These are phyloP conservation scores for Colletotrichum incanum DNA, from an alignment of 2,329 filamentous ascomycete genomes.

Conservation along the genomic window DNA sequence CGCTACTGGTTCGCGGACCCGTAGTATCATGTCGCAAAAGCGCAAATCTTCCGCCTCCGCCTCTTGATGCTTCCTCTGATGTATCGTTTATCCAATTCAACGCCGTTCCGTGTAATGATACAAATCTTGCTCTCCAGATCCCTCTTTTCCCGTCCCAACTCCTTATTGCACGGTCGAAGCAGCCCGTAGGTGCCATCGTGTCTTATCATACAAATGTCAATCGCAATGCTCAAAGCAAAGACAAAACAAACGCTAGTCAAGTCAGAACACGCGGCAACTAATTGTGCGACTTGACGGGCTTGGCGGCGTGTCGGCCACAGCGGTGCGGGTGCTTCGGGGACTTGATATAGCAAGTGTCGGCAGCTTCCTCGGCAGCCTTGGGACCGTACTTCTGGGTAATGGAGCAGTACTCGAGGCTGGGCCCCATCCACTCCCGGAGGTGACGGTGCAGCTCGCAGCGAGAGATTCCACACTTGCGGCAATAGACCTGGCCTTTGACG, in stretches of 20 bases:
- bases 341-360: constrained; percentile 71
- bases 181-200: background rate
- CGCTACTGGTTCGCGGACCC: background rate
- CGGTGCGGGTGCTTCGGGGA: constrained; percentile 72
- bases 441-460: constrained; percentile 77
- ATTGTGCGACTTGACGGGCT: constrained; percentile 29
- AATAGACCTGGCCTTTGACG: constrained; percentile 73
- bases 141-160: background rate
- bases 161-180: background rate
- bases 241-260: background rate
- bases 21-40: background rate
- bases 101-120: constrained; percentile 8
- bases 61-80: background rate
- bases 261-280: background rate
- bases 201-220: background rate
- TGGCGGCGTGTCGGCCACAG: constrained; percentile 69
- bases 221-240: constrained; percentile 5
- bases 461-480: constrained; percentile 73
- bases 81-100: background rate
- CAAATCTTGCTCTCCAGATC: background rate
- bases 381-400: constrained; percentile 72
- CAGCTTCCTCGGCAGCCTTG: constrained; percentile 62
- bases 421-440: constrained; percentile 72
- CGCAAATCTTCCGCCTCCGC: background rate
- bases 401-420: constrained; percentile 71